Evolutionary conservation across 2,329 filamentous ascomycete genomes (phyloP).

Genomic region (Plectosphaerella plurivora): DNA sequence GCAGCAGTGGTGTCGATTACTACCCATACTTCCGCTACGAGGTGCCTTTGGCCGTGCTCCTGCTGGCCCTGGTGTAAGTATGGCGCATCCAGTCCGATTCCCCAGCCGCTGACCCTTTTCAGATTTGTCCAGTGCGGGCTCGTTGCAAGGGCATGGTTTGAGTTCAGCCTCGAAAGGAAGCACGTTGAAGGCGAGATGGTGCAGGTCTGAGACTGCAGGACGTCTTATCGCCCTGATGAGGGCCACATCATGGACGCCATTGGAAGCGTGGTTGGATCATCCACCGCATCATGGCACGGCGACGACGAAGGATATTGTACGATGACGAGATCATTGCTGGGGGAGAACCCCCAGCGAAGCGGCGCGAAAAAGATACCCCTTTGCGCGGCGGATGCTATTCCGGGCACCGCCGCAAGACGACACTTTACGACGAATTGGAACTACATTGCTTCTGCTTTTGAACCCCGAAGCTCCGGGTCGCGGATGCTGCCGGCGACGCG

Average conservation of each 20-base stretch:
- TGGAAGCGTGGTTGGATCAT: too few relatives aligned
- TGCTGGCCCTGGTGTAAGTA: constrained; percentile 11
- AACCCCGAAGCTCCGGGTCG: not conserved
- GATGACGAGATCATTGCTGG: not conserved
- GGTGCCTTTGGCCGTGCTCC: constrained; percentile 9
- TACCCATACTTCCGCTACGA: constrained; percentile 14
- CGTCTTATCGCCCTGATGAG: too few relatives aligned
- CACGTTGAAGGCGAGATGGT: not conserved
- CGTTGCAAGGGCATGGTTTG: constrained; percentile 9
- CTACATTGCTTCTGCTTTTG: not conserved
- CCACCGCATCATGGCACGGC: too few relatives aligned
- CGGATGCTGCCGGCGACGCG: too few relatives aligned
- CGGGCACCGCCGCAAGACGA: not conserved
- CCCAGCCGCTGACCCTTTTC: not conserved
- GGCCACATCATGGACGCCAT: too few relatives aligned
- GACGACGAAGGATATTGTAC: too few relatives aligned
- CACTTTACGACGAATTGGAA: not conserved
- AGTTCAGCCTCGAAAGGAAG: constrained; percentile 9
- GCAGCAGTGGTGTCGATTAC: constrained; percentile 8
- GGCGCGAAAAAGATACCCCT: not conserved
- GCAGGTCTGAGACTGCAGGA: not conserved
- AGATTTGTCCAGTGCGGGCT: constrained; percentile 10
- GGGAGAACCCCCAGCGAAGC: not conserved
- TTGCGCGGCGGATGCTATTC: not conserved
- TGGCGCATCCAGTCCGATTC: not conserved